Evolutionary conservation across 352 stramenopile genomes (phyloP), one percentile per base, ranked within the genome.

Genomic region (Stramenopiles sp.): DNA sequence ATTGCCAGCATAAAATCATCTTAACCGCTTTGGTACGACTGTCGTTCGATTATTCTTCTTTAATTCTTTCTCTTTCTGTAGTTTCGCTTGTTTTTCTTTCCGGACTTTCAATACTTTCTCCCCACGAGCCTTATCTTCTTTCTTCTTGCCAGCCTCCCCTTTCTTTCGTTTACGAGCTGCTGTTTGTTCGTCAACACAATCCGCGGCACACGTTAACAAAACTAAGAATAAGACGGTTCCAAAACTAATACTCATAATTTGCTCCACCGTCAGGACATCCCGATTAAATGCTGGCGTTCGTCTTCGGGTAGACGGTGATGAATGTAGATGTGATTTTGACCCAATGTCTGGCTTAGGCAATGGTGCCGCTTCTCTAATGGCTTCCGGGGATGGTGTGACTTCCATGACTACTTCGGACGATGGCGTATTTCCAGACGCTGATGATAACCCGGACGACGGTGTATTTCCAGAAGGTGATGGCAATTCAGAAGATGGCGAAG

Each of bases 401-500:
- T 55, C 39, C 39, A 55, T 55, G 39, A 55, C 39, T 55, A 14
- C 4, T 55, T 78, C 71, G 31, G 71, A 33, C 71, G 71, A 78
- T 78, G 71, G 71, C 30, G 71, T 33, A 78, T 78, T 33, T 78
- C 30, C 71, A 33, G 71, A 33, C 4, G 71, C 4, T 78, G 71
- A 78, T 14, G 71, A 14, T 14, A 8, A 31, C 71, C 8, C 71
- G 30, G 71, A 33, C 71, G 71, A 78, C 14, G 71, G 71, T 8
- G 30, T 78, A 78, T 78, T 78, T 33, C 71, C 71, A 33, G 4
- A 4, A 4, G 71, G 71, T 33, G 71, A 78, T 33, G 71, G 71
- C 30, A 14, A 31, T 78, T 33, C 71, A 14, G 71, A 4, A 4
- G 71, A 14, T 78, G 71, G 71, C 4, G 71, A 33, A 78, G 71